Base-by-base conservation (phyloP, 139 green algal genomes). In the Zygnema circumcarinatum region DNA sequence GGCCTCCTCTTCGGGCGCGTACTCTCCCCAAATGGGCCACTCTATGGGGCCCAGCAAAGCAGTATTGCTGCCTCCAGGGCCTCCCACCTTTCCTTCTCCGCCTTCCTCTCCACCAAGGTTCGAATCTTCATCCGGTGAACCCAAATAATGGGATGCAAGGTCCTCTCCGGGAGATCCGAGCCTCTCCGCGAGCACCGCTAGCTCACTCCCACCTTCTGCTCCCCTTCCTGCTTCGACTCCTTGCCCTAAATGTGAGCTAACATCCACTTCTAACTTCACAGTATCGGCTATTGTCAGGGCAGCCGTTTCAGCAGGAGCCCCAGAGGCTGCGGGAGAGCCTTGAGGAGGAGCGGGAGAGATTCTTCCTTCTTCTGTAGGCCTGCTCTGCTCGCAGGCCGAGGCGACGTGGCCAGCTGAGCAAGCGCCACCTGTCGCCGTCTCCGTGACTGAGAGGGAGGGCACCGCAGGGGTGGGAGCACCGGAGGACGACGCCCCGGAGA, bases 1-100 rank as follows among this genome's bases (percentile, higher is more conserved):
- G 79, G 35, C 38, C 29, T 79, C 79, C 7, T 85, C 79, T 33
- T 85, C 38, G 29, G 79, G 79, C 2, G 79, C 79, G 31, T 68
- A 79, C 16, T 85, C 79, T 78, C 3, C 79, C 79, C 79, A 85
- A 79, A 38, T 85, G 38, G 42, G 79, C 79, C 79, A 85, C 25
- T 85, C 79, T 38, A 39, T 36, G 69, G 69, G 69, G 7, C 7
- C 47, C 47, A 62, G 16, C 7, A 62, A 16, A n/a, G n/a, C n/a
- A n/a, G n/a, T n/a, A 16, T 62, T 62, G 16, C 16, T 62, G 7
- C 7, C 7, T 7, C 47, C 47, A 62, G 16, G 7, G 47, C 47
- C 47, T 62, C 47, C 47, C n/a, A n/a, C n/a, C 16, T 62, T 62
- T 16, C 7, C 47, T 62, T 62, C 47, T 16, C 7, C 7, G 47